These are phyloP conservation scores for Lantana camara DNA, from an alignment of 257 asterid genomes.

Conservation along the genomic window DNA sequence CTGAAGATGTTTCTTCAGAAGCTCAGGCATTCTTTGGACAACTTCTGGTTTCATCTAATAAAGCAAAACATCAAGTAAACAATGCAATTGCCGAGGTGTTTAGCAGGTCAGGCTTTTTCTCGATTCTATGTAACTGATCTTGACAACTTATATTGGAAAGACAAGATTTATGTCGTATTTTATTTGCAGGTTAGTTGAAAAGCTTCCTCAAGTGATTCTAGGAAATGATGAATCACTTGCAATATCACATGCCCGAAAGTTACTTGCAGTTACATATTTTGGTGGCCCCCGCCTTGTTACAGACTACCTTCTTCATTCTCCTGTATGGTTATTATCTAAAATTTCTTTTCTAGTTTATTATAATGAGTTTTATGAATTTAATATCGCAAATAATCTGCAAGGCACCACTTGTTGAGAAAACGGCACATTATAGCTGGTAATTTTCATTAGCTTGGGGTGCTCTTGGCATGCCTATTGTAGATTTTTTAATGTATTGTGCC, in stretches of 20 bases:
- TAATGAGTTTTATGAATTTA: constrained; percentile 1
- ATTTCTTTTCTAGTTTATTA: constrained; percentile 21
- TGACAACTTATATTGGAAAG: constrained; percentile 18
- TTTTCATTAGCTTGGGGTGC: neutral
- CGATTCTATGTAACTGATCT: constrained; percentile 18
- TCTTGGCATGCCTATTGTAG: neutral
- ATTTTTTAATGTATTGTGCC: neutral
- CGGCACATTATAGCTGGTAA: neutral
- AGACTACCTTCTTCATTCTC: constrained; percentile 70
- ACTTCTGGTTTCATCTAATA: constrained; percentile 53
- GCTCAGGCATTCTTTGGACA: constrained; percentile 60
- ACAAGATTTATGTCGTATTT: constrained; percentile 1
- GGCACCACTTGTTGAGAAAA: constrained; percentile 9
- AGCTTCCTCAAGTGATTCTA: constrained; percentile 82
- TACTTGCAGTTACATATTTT: constrained; percentile 74
- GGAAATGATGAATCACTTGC: constrained; percentile 76
- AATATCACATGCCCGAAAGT: constrained; percentile 74
- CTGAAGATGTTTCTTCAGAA: constrained; percentile 70
- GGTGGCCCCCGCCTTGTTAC: constrained; percentile 82
- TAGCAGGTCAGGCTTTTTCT: constrained; percentile 51
- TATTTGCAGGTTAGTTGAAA: constrained; percentile 77
- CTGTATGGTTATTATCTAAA: constrained; percentile 51
- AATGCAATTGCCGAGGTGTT: constrained; percentile 61
- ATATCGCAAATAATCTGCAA: constrained; percentile 21
- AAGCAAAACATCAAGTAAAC: constrained; percentile 43